Base-by-base conservation (phyloP, 345 rosid species). In the Aurinia saxatilis region DNA sequence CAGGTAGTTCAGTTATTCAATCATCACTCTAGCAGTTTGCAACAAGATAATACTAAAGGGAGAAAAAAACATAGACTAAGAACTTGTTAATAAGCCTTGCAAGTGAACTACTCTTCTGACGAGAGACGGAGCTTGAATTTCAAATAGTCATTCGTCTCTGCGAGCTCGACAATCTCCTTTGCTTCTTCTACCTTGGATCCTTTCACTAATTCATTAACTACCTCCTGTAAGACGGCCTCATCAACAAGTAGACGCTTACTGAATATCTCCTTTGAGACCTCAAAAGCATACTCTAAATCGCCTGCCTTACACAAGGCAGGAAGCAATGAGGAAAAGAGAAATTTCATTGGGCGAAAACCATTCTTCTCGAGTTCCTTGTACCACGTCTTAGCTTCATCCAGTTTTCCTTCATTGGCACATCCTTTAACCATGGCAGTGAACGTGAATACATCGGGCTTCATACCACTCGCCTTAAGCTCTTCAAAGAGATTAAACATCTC, bases 371-470 rank as follows among this genome's bases (percentile, higher is more conserved):
- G 59, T 27, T 79, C 71, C 37, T 36, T 36, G 71, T 80, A 82
- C 85, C 85, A 87, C 5, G 6, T 4, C 66, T 73, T 83, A 42
- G 73, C 85, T 63, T 77, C 77, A 40, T 78, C 78, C 45, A 80
- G 40, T 50, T 80, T 70, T 8, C 68, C 88, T 10, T 67, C 79
- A 19, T 63, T 48, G 2, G 75, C 73, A 50, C 14, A 78, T n/a
- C 97, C 95, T 44, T 56, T 75, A 2, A 87, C 53, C 82, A 90
- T 52, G 40, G 79, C 72, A 73, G 76, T 81, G 65, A 61, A 75
- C 37, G 87, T 79, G 34, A 63, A 63, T 10, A 60, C 60, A 58
- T 91, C 86, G 0, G 79, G 82, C 60, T 56, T 21, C 34, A 77
- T 11, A 46, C 62, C 77, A 41, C 73, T 73, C 14, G 6, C 61